Evolutionary conservation across 129 eudicot species (phyloP).

Genomic region (Flaveria brownii): DNA sequence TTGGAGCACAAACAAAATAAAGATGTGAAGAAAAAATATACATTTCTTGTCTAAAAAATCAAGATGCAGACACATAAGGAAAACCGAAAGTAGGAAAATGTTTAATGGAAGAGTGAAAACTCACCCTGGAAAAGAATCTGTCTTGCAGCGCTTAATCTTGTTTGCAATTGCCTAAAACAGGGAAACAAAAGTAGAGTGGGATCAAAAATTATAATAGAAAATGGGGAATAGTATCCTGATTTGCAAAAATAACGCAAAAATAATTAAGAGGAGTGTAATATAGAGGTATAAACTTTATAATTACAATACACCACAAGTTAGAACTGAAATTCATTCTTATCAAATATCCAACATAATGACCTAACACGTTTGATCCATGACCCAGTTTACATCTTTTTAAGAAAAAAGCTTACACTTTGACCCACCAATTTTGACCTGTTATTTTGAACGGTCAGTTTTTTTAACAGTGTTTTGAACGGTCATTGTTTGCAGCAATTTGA

Average conservation of each 20-base stretch:
- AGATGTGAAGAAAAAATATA: neutral
- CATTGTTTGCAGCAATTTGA: slow-evolving; percentile 8
- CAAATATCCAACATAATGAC: neutral
- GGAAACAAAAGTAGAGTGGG: slow-evolving; percentile 7
- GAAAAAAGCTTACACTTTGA: neutral
- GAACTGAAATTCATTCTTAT: neutral
- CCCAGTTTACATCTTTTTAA: neutral
- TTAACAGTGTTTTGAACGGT: neutral
- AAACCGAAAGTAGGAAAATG: neutral
- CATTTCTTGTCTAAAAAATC: neutral
- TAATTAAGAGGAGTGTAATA: neutral
- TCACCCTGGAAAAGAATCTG: slow-evolving; percentile 88
- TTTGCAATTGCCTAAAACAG: slow-evolving; percentile 71
- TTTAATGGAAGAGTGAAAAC: slow-evolving; percentile 23
- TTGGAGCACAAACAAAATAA: slow-evolving; percentile 5
- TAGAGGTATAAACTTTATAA: neutral
- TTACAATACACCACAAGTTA: neutral
- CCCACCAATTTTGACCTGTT: neutral
- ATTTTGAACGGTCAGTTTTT: no score
- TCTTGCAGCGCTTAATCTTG: slow-evolving; percentile 98
- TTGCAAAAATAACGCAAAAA: neutral
- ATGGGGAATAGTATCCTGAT: neutral
- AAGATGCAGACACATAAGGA: neutral
- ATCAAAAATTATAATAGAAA: neutral
- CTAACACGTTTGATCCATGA: neutral